A percentile compares a stretch with the other conserved stretches of the same genome.
Evolutionary conservation across 768 basidiomycete genomes (phyloP).

Genomic region (Rubroboletus pulcherrimus): DNA sequence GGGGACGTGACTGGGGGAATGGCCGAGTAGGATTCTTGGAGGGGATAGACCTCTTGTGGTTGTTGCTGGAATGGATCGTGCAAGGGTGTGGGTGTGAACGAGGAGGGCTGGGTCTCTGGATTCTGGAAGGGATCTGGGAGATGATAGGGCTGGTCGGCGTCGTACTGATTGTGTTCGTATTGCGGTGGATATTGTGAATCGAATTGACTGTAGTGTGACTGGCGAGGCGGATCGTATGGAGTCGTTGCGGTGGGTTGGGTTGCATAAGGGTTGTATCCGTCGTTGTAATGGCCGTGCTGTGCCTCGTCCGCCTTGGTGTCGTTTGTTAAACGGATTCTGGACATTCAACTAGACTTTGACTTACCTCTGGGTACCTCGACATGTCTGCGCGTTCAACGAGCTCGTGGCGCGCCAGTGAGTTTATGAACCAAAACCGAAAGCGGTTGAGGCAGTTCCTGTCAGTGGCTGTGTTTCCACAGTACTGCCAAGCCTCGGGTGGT

Average conservation of each 20-base stretch:
- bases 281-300: constrained; percentile 61
- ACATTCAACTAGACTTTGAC: constrained; percentile 6
- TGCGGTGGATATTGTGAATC: constrained; percentile 28
- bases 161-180: constrained; percentile 34
- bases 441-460: not conserved
- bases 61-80: constrained; percentile 22
- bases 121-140: constrained; percentile 39
- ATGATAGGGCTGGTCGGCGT: constrained; percentile 32
- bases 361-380: constrained; percentile 42
- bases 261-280: constrained; percentile 56
- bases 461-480: constrained; percentile 11
- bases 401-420: not conserved
- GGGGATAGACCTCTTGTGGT: constrained; percentile 14
- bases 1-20: constrained; percentile 18
- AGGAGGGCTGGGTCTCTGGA: constrained; percentile 14
- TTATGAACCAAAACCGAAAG: constrained; percentile 6
- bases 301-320: constrained; percentile 57
- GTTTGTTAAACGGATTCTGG: not conserved
- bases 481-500: not conserved
- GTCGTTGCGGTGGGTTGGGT: constrained; percentile 29
- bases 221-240: constrained; percentile 38
- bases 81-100: constrained; percentile 13
- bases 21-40: constrained; percentile 22
- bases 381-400: constrained; percentile 22
- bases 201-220: constrained; percentile 30